Conservation (phyloP, 108 stramenopile species). For the Discostella pseudostelligera region DNA sequence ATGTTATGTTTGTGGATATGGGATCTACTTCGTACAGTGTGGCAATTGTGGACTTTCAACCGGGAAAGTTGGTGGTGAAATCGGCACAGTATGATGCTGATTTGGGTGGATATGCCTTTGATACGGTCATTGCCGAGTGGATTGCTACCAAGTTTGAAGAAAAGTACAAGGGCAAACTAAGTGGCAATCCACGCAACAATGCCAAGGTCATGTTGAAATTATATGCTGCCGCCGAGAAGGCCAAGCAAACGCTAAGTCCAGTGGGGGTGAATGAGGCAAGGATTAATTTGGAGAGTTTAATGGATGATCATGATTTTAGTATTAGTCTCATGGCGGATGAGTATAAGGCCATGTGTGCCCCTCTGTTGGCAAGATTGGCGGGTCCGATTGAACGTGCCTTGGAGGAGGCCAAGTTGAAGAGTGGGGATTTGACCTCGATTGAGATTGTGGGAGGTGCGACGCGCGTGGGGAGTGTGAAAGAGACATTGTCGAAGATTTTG, state of each 20-base stretch:
- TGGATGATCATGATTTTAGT: constrained; percentile 93
- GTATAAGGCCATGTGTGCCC: constrained; percentile 82
- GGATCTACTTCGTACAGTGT: constrained; percentile 92
- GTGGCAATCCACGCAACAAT: constrained; percentile 68
- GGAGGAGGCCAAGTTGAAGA: constrained; percentile 77
- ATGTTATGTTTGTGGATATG: constrained; percentile 93
- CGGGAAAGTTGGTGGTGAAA: constrained; percentile 90
- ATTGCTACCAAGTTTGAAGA: constrained; percentile 87
- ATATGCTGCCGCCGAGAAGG: constrained; percentile 92
- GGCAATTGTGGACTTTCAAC: constrained; percentile 88
- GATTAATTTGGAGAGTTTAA: constrained; percentile 91
- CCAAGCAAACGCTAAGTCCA: constrained; percentile 97
- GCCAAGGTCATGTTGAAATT: constrained; percentile 93
- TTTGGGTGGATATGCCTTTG: constrained; percentile 94
- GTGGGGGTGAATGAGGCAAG: constrained; percentile 92
- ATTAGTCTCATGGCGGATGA: constrained; percentile 72
- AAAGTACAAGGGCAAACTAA: constrained; percentile 81
- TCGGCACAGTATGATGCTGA: constrained; percentile 74
- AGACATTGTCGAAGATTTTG: constrained; percentile 70
- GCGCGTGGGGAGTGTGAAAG: constrained; percentile 90
- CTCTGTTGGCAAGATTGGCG: constrained; percentile 80
- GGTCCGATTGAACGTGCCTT: constrained; percentile 82
- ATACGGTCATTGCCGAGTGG: constrained; percentile 87
- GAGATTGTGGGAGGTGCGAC: constrained; percentile 97
- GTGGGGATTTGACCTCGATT: constrained; percentile 68